Conservation (phyloP, 1,284 basidiomycete genomes). For the Leccinum cinnamomeum region DNA sequence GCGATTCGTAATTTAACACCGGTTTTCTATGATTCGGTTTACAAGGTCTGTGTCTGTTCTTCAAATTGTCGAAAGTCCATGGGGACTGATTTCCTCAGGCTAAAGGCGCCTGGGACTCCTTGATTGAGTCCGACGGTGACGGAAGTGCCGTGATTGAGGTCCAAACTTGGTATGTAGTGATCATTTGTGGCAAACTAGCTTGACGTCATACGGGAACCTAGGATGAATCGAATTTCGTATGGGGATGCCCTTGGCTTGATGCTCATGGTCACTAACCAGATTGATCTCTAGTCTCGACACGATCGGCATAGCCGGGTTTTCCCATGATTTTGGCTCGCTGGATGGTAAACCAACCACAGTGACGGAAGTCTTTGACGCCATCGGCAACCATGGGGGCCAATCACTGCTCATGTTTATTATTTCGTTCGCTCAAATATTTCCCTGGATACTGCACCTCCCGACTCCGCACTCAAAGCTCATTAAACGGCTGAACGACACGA, state of each 20-base stretch:
- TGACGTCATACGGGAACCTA: conserved; percentile 24
- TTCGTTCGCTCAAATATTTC: conserved; percentile 44
- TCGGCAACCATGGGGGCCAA: conserved; percentile 29
- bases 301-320: conserved; percentile 61
- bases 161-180: conserved; percentile 34
- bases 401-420: conserved; percentile 35
- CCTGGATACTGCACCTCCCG: conserved; percentile 45
- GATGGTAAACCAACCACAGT: conserved; percentile 47
- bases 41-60: conserved; percentile 28
- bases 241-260: conserved; percentile 22
- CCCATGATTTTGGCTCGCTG: conserved; percentile 56
- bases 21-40: conserved; percentile 45
- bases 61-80: not conserved
- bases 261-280: conserved; percentile 25
- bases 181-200: not conserved
- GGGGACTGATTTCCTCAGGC: conserved; percentile 29
- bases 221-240: conserved; percentile 54
- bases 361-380: conserved; percentile 46
- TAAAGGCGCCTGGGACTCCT: conserved; percentile 47
- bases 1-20: conserved; percentile 43
- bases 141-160: conserved; percentile 47
- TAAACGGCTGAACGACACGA: conserved; percentile 38
- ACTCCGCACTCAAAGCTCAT: conserved; percentile 39
- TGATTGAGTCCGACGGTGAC: conserved; percentile 39
- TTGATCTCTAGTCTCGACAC: conserved; percentile 47